Percentiles rank a stretch among this genome's conserved stretches.
These are phyloP conservation scores for Colletotrichum shisoi DNA, from an alignment of 2,329 filamentous ascomycete genomes.

Conservation along the genomic window DNA sequence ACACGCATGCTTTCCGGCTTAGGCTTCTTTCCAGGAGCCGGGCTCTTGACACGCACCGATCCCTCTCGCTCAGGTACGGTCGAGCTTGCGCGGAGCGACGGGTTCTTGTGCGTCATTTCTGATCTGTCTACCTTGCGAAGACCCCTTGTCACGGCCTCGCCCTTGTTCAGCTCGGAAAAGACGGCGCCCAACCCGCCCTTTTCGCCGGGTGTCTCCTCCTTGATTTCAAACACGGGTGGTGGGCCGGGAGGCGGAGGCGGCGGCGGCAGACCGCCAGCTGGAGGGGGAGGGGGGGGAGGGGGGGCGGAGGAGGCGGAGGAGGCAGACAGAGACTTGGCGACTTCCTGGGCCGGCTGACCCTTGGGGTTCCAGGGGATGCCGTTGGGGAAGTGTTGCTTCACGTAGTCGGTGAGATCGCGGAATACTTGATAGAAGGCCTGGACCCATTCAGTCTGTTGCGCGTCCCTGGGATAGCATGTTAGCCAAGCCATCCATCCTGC, in stretches of 20 bases:
- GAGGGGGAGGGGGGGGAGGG: constrained; percentile 59
- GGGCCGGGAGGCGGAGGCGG: constrained; percentile 77
- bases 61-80: constrained; percentile 69
- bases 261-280: constrained; percentile 64
- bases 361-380: constrained; percentile 88
- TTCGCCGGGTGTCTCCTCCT: constrained; percentile 57
- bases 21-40: constrained; percentile 84
- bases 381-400: constrained; percentile 80
- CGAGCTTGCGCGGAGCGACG: constrained; percentile 77
- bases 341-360: constrained; percentile 75
- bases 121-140: constrained; percentile 93
- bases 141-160: constrained; percentile 84
- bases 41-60: constrained; percentile 76
- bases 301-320: constrained; percentile 49
- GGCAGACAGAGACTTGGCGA: constrained; percentile 65
- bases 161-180: constrained; percentile 90
- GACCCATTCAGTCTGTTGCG: constrained; percentile 84
- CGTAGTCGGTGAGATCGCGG: constrained; percentile 81
- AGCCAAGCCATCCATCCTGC: constrained; percentile 26
- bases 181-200: constrained; percentile 80
- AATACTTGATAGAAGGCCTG: constrained; percentile 93
- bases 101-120: constrained; percentile 99
- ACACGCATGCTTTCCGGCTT: constrained; percentile 85
- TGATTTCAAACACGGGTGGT: constrained; percentile 70
- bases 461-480: constrained; percentile 61